Evolutionary conservation across 2,329 filamentous ascomycete genomes (phyloP).

Genomic region (Nemania sp.): DNA sequence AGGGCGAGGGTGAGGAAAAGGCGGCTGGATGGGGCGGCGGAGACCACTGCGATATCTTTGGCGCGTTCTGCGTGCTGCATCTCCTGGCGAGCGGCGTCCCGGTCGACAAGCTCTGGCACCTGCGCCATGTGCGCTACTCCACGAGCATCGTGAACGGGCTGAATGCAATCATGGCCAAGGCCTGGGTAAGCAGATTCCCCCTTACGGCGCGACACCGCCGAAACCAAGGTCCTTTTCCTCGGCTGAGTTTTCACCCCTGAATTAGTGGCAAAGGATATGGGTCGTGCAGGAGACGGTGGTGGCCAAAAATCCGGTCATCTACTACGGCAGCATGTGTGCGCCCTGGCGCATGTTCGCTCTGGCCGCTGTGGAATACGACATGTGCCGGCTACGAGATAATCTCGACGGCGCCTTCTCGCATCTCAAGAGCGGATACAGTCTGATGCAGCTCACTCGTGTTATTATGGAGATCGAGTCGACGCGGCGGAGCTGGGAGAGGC

Average conservation of each 20-base stretch:
- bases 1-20: neutral
- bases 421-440: slow-evolving; percentile 21
- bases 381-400: slow-evolving; percentile 13
- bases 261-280: slow-evolving; percentile 30
- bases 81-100: slow-evolving; percentile 21
- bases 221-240: neutral
- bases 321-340: slow-evolving; percentile 24
- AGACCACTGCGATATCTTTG: slow-evolving; percentile 21
- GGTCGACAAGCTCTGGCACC: slow-evolving; percentile 25
- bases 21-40: too few species aligned
- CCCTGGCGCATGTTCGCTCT: slow-evolving; percentile 25
- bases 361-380: slow-evolving; percentile 27
- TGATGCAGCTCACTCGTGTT: slow-evolving; percentile 19
- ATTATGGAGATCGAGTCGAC: slow-evolving; percentile 28
- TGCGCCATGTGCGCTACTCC: slow-evolving; percentile 23
- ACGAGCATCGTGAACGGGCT: slow-evolving; percentile 20
- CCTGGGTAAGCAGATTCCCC: slow-evolving; percentile 30
- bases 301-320: slow-evolving; percentile 16
- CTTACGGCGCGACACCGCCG: neutral
- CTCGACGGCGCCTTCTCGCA: slow-evolving; percentile 17
- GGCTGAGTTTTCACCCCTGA: neutral
- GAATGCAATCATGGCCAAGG: slow-evolving; percentile 21
- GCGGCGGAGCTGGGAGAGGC: slow-evolving; percentile 15
- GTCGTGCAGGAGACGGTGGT: slow-evolving; percentile 30
- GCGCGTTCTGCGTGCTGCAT: slow-evolving; percentile 25